Base-by-base conservation (phyloP, 2,329 filamentous ascomycete species). In the Talaromyces sp. region DNA sequence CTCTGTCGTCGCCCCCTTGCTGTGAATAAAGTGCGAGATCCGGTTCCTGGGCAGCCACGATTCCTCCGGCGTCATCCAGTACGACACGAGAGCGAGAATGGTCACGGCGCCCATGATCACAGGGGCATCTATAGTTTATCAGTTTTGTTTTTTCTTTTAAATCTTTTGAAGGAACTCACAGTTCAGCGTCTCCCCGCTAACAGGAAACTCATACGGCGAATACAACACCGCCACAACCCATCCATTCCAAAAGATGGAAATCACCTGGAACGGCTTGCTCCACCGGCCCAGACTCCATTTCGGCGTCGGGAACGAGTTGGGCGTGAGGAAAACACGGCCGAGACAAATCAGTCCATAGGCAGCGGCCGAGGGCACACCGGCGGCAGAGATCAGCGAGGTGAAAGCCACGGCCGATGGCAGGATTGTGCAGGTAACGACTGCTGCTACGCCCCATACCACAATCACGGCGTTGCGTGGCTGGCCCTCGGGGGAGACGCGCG, bases 401-500 rank as follows among this genome's bases (percentile, higher is more conserved):
- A 84, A 84, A 5, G 81, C 81, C 6, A 82, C 80, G 9, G 73
- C 70, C 0, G 83, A 86, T 0, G 84, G 81, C 1, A 87, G 74
- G 56, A 86, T 84, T 0, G 82, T 86, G 76, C 84, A 87, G 17
- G 83, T 83, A 39, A 86, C 74, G 22, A 85, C 65, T 2, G 84
- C 75, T 1, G 82, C 78, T 10, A 85, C 81, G 2, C 65, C 77
- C 77, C 83, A 84, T 65, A 86, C 83, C 10, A 86, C 82, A 19
- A 84, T 78, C 51, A 87, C 81, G 5, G 85, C 84, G 66, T 87
- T 86, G 15, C 80, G 79, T 0, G 85, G 85, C 64, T 86, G 84
- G 57, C 84, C 85, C 27, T 80, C 75, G 9, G 78, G 71, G 9
- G 76, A 77, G 2, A 87, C 83, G 19, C 76, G 71, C 4, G 83